Evolutionary conservation across 805 yeast species (phyloP).

Genomic region (Myxozyma vanderwaltii): DNA sequence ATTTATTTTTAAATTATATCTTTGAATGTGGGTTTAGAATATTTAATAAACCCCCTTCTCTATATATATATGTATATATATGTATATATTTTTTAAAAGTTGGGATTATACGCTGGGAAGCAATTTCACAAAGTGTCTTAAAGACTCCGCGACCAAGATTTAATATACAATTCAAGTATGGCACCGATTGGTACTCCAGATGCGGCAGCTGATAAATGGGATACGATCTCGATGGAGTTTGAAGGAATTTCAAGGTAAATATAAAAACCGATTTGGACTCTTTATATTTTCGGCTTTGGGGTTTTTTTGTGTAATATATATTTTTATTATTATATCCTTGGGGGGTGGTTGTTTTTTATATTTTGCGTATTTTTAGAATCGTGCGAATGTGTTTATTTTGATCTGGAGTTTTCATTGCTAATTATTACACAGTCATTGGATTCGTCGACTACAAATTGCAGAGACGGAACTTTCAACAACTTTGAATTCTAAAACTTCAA

Average conservation of each 20-base stretch:
- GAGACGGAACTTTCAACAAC: conserved; percentile 11
- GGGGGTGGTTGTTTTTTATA: no score
- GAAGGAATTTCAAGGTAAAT: conserved; percentile 25
- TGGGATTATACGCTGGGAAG: no score
- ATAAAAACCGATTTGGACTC: neutral
- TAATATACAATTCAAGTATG: neutral
- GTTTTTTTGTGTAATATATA: neutral
- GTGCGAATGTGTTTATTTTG: neutral
- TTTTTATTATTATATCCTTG: neutral
- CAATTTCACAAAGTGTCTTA: no score
- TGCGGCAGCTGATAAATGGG: conserved; percentile 18
- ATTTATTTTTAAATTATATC: no score
- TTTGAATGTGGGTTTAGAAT: no score
- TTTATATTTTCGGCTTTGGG: neutral
- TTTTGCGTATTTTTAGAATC: neutral
- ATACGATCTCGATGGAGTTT: conserved; percentile 22
- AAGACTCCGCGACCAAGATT: neutral
- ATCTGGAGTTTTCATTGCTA: no score
- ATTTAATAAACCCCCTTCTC: no score
- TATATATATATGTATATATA: no score
- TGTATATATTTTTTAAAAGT: no score
- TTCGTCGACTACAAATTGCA: conserved; percentile 13
- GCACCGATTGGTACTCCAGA: conserved; percentile 15
- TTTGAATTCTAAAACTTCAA: neutral
- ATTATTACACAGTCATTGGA: conserved; percentile 24